Evolutionary conservation across 2,329 filamentous ascomycete species (phyloP).

Genomic region (Pseudocercospora fijiensis): DNA sequence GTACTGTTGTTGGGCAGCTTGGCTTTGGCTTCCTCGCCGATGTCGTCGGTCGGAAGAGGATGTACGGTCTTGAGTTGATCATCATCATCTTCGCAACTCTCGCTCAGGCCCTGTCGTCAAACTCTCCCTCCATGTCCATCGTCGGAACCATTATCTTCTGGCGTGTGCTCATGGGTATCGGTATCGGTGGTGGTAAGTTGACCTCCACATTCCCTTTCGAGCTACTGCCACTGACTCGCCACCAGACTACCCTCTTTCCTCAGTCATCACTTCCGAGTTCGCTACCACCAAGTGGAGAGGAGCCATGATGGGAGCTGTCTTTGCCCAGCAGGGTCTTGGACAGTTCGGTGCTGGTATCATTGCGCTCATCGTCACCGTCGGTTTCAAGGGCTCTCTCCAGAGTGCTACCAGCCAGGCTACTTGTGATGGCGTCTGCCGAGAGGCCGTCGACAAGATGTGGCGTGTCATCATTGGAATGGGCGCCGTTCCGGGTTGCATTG

Average conservation of each 20-base stretch:
- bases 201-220: not conserved
- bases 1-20: conserved; percentile 79
- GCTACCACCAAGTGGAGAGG: conserved; percentile 82
- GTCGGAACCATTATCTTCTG: conserved; percentile 73
- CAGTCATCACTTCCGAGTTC: conserved; percentile 84
- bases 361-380: conserved; percentile 62
- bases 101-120: conserved; percentile 66
- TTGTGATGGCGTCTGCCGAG: conserved; percentile 64
- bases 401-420: conserved; percentile 46
- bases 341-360: conserved; percentile 74
- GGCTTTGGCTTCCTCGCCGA: conserved; percentile 78
- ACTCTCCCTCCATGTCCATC: conserved; percentile 61
- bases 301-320: conserved; percentile 83
- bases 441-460: conserved; percentile 87
- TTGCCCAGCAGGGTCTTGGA: conserved; percentile 83
- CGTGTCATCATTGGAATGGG: conserved; percentile 77
- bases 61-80: conserved; percentile 81
- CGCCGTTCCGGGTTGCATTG: conserved; percentile 74
- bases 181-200: conserved; percentile 62
- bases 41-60: conserved; percentile 72
- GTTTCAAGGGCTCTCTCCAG: conserved; percentile 40
- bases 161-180: conserved; percentile 76
- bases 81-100: conserved; percentile 77
- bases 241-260: conserved; percentile 74
- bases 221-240: not conserved